phyloP scores from a whole-genome alignment of 306 rosid genomes.

The Parietaria judaica region DNA sequence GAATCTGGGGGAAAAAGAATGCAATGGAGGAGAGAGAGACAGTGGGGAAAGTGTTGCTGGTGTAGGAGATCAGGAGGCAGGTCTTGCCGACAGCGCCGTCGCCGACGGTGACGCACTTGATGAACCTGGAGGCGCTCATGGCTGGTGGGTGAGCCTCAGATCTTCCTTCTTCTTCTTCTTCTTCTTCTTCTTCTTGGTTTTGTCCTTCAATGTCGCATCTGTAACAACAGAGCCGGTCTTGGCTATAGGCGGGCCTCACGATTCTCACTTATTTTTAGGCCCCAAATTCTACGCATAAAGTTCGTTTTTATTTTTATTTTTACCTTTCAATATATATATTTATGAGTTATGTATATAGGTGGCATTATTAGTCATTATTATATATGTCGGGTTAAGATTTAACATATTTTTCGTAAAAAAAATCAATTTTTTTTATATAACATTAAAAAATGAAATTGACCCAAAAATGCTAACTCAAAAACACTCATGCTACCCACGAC shows the following conservation, averaged over 20 bases:
- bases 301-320: not conserved
- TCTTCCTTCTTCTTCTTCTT: slow-evolving; percentile 60
- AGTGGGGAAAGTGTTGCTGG: slow-evolving; percentile 99
- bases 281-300: slow-evolving; percentile 25
- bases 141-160: slow-evolving; percentile 41
- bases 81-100: slow-evolving; percentile 99
- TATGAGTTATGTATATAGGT: too few relatives aligned
- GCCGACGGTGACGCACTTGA: slow-evolving; percentile 96
- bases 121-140: slow-evolving; percentile 99
- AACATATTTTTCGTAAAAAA: too few relatives aligned
- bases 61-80: slow-evolving; percentile 91
- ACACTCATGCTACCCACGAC: too few relatives aligned
- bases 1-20: not conserved
- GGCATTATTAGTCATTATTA: too few relatives aligned
- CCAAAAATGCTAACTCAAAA: too few relatives aligned
- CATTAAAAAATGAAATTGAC: too few relatives aligned
- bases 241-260: too few relatives aligned
- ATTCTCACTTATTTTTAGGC: slow-evolving; percentile 31
- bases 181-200: slow-evolving; percentile 15
- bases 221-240: slow-evolving; percentile 5
- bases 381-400: too few relatives aligned
- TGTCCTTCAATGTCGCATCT: slow-evolving; percentile 47
- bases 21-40: slow-evolving; percentile 10
- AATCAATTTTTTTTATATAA: too few relatives aligned
- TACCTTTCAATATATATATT: not conserved